A percentile compares a stretch with the other conserved stretches of the same genome.
These are phyloP conservation scores for Pestalotiopsis sp. DNA, from an alignment of 2,329 filamentous ascomycete genomes.

Conservation along the genomic window DNA sequence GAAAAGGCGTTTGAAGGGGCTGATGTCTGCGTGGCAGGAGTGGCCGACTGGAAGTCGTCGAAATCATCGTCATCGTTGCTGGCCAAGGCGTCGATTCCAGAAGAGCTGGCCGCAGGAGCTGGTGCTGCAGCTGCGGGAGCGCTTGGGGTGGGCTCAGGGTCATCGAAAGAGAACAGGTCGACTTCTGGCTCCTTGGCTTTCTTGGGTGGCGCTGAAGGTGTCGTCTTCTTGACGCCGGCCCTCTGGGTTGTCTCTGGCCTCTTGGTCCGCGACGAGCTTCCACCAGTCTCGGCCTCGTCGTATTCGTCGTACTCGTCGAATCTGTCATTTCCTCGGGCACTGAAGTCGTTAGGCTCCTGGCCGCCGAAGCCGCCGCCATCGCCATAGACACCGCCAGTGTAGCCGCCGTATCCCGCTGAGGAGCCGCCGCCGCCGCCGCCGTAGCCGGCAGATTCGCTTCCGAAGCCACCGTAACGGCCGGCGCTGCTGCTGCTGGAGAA, in stretches of 20 bases:
- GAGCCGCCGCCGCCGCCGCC: slow-evolving; percentile 59
- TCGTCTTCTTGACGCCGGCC: slow-evolving; percentile 55
- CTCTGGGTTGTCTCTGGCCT: slow-evolving; percentile 45
- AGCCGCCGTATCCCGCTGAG: slow-evolving; percentile 53
- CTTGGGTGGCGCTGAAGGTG: slow-evolving; percentile 61
- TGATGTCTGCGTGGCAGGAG: slow-evolving; percentile 51
- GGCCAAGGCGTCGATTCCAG: slow-evolving; percentile 46
- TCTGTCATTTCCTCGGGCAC: slow-evolving; percentile 65
- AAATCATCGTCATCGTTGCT: slow-evolving; percentile 84
- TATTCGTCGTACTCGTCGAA: slow-evolving; percentile 98
- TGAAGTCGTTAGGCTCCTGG: slow-evolving; percentile 65
- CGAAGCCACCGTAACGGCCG: slow-evolving; percentile 82
- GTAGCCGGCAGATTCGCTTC: slow-evolving; percentile 77
- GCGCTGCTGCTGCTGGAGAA: slow-evolving; percentile 47
- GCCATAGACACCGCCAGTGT: slow-evolving; percentile 79
- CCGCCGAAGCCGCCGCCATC: slow-evolving; percentile 93
- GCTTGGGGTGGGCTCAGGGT: slow-evolving; percentile 57
- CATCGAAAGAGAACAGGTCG: slow-evolving; percentile 92
- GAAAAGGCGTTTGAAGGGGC: slow-evolving; percentile 43
- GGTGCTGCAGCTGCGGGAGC: slow-evolving; percentile 41
- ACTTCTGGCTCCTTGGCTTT: slow-evolving; percentile 79
- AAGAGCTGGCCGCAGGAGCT: slow-evolving; percentile 45
- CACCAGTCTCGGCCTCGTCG: slow-evolving; percentile 68
- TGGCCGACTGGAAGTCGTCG: slow-evolving; percentile 93
- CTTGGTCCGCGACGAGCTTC: slow-evolving; percentile 53